These are phyloP conservation scores for Paratinospora sagittata DNA, from an alignment of 164 flowering plant species.

Conservation along the genomic window DNA sequence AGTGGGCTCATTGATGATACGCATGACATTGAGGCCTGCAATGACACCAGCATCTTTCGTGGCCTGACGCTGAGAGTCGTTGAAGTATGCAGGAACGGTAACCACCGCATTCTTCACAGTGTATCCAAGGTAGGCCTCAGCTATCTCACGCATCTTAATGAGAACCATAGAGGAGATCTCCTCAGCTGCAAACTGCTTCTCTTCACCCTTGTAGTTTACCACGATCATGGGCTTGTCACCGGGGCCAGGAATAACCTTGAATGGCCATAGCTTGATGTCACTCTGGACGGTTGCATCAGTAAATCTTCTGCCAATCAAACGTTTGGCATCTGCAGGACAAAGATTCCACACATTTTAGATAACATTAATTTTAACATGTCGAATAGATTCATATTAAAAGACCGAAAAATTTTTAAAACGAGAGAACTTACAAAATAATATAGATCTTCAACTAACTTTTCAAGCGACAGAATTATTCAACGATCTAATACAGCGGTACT, in stretches of 20 bases:
- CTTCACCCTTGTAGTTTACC: no score
- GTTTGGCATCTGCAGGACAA: constrained; percentile 20
- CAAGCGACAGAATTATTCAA: no score
- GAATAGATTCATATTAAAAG: no score
- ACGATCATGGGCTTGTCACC: no score
- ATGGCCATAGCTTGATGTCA: constrained; percentile 23
- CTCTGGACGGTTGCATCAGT: constrained; percentile 21
- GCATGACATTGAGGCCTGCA: constrained; percentile 39
- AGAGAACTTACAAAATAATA: no score
- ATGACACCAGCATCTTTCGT: constrained; percentile 47
- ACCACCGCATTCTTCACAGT: constrained; percentile 36
- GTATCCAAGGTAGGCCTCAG: constrained; percentile 41
- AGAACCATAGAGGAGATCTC: constrained; percentile 29
- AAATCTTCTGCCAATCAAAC: constrained; percentile 25
- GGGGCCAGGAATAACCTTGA: no score
- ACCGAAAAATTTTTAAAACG: no score
- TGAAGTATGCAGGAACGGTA: constrained; percentile 43
- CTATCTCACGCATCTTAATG: constrained; percentile 35
- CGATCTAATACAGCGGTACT: no score
- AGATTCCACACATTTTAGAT: background rate
- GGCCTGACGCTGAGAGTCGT: constrained; percentile 44
- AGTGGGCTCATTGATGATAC: constrained; percentile 52
- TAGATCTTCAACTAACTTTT: no score
- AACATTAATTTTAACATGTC: no score
- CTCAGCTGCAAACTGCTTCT: constrained; percentile 28